Conservation (phyloP, 2,329 filamentous ascomycete genomes). For the Talaromyces sp. region DNA sequence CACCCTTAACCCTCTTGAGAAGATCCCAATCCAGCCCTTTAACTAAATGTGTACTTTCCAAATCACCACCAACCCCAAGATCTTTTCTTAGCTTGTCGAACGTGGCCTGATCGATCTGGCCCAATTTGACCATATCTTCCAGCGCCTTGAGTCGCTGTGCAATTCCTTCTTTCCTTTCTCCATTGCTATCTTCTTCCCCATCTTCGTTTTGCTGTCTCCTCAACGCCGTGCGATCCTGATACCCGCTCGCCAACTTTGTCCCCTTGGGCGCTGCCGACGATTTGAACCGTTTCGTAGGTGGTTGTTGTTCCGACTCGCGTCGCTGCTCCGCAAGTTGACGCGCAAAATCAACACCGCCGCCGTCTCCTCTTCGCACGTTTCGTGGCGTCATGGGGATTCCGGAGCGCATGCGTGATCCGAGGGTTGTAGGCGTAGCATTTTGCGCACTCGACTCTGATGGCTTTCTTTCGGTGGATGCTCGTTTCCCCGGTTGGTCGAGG, state of each 20-base stretch:
- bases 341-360: slow-evolving; percentile 60
- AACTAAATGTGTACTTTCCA: slow-evolving; percentile 76
- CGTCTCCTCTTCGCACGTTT: slow-evolving; percentile 48
- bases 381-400: slow-evolving; percentile 96
- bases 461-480: not conserved
- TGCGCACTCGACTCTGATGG: not conserved
- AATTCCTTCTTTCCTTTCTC: slow-evolving; percentile 46
- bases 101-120: slow-evolving; percentile 72
- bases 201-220: slow-evolving; percentile 45
- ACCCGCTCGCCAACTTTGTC: slow-evolving; percentile 70
- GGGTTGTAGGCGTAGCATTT: slow-evolving; percentile 21
- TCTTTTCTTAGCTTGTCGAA: slow-evolving; percentile 71
- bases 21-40: slow-evolving; percentile 88
- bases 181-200: slow-evolving; percentile 37
- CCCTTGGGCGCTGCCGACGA: slow-evolving; percentile 75
- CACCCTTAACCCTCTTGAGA: slow-evolving; percentile 39
- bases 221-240: slow-evolving; percentile 71
- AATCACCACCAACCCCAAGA: slow-evolving; percentile 72
- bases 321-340: slow-evolving; percentile 75
- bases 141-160: slow-evolving; percentile 68
- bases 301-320: slow-evolving; percentile 43
- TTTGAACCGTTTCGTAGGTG: slow-evolving; percentile 66
- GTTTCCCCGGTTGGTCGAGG: slow-evolving; percentile 43
- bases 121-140: slow-evolving; percentile 74
- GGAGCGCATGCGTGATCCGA: slow-evolving; percentile 69